Evolutionary conservation across 2,329 filamentous ascomycete genomes (phyloP).

Genomic region (Aureobasidium sp.): DNA sequence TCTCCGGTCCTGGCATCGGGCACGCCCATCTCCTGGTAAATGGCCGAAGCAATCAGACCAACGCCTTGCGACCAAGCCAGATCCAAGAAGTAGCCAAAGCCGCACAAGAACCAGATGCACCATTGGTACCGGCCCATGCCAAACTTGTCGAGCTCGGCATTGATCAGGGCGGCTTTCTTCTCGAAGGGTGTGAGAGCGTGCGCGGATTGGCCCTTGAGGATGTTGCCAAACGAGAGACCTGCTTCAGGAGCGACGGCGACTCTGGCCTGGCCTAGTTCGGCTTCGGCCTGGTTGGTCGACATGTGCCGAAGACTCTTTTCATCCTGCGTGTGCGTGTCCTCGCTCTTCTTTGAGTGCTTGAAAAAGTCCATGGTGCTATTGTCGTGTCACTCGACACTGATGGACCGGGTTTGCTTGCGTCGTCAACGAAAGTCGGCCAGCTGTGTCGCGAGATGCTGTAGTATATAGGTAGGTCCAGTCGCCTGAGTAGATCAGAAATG

Average conservation of each 20-base stretch:
- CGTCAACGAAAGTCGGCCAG: background rate
- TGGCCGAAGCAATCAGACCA: slow-evolving; percentile 43
- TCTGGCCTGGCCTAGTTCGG: background rate
- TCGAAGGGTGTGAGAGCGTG: slow-evolving; percentile 24
- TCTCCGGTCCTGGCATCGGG: slow-evolving; percentile 30
- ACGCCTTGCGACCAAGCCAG: slow-evolving; percentile 51
- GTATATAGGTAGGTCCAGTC: background rate
- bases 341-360: background rate
- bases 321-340: background rate
- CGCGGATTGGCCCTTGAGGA: slow-evolving; percentile 1
- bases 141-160: slow-evolving; percentile 42
- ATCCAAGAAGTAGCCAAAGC: slow-evolving; percentile 48
- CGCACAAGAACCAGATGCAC: slow-evolving; percentile 33
- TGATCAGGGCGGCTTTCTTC: slow-evolving; percentile 37
- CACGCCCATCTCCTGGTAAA: slow-evolving; percentile 51
- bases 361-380: background rate
- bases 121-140: slow-evolving; percentile 48
- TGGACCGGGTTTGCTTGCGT: background rate
- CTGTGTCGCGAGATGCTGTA: background rate
- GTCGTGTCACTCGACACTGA: slow-evolving; percentile 17
- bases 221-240: background rate
- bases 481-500: background rate
- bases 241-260: slow-evolving; percentile 1
- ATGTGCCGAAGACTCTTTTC: background rate
- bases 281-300: background rate